Percentiles rank a stretch among this genome's conserved stretches.
These are phyloP conservation scores for Theileria annulata DNA, from an alignment of 169 alveolate species.

Conservation along the genomic window DNA sequence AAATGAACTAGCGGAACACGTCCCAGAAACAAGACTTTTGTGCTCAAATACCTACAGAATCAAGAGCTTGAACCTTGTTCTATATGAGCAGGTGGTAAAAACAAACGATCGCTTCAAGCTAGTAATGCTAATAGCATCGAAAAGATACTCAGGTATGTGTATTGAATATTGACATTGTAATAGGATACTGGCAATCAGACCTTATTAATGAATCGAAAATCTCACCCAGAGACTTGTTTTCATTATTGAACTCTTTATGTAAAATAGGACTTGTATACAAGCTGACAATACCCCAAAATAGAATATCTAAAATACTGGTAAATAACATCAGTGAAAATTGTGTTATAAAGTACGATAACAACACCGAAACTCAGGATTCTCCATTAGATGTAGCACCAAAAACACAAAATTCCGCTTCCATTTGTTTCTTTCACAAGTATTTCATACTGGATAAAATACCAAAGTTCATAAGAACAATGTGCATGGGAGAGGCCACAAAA, in stretches of 20 bases:
- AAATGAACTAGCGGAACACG: neutral
- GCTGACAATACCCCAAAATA: slow-evolving; percentile 42
- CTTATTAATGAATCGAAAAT: slow-evolving; percentile 30
- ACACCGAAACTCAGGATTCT: neutral
- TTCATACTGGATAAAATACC: slow-evolving; percentile 54
- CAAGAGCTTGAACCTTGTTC: slow-evolving; percentile 28
- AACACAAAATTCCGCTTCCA: slow-evolving; percentile 27
- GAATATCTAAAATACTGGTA: slow-evolving; percentile 36
- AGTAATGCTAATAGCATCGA: slow-evolving; percentile 50
- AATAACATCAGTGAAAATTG: neutral
- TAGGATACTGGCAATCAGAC: slow-evolving; percentile 68
- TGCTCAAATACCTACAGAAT: slow-evolving; percentile 44
- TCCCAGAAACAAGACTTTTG: slow-evolving; percentile 5
- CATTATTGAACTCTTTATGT: slow-evolving; percentile 17
- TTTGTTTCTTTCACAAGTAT: slow-evolving; percentile 50
- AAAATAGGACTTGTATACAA: slow-evolving; percentile 33
- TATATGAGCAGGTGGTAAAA: slow-evolving; percentile 38
- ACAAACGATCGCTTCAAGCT: slow-evolving; percentile 42
- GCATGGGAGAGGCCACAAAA: slow-evolving; percentile 13
- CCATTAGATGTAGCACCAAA: neutral
- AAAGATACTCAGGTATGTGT: slow-evolving; percentile 44
- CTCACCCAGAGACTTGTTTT: slow-evolving; percentile 46
- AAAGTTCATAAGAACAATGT: slow-evolving; percentile 26
- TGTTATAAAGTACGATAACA: neutral
- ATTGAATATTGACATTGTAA: neutral